Conservation (phyloP, 352 stramenopile genomes). For the Thalassiosira mediterranea region DNA sequence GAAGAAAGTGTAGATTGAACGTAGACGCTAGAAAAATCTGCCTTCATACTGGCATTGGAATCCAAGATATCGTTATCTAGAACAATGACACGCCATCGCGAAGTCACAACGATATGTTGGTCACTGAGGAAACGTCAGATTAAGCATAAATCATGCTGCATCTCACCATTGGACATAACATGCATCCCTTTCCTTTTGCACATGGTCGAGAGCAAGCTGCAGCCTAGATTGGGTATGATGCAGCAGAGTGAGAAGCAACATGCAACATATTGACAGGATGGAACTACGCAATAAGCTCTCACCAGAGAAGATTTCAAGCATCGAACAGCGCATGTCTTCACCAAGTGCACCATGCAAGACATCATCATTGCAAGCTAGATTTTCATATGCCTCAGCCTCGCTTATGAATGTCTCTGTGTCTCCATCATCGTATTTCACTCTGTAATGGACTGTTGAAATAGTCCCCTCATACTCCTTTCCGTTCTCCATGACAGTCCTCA, state of each 20-base stretch:
- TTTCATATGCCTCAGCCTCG: constrained; percentile 33
- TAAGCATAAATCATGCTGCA: no score
- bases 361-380: constrained; percentile 26
- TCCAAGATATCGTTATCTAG: constrained; percentile 33
- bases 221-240: no score
- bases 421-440: constrained; percentile 42
- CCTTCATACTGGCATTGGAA: constrained; percentile 51
- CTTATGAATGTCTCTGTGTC: constrained; percentile 43
- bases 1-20: constrained; percentile 22
- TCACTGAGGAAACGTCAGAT: no score
- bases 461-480: constrained; percentile 43
- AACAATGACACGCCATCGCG: no score
- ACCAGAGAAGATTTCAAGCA: constrained; percentile 48
- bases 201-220: constrained; percentile 39
- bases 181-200: constrained; percentile 43
- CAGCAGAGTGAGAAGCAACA: no score
- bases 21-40: constrained; percentile 30
- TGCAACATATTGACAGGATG: no score
- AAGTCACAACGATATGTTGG: no score
- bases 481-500: constrained; percentile 45
- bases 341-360: not conserved
- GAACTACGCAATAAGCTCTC: no score
- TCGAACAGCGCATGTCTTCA: constrained; percentile 13
- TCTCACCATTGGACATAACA: constrained; percentile 31
- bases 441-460: constrained; percentile 35